phyloP scores from a whole-genome alignment of 139 green algal genomes.

The Pycnococcus provasolii region DNA sequence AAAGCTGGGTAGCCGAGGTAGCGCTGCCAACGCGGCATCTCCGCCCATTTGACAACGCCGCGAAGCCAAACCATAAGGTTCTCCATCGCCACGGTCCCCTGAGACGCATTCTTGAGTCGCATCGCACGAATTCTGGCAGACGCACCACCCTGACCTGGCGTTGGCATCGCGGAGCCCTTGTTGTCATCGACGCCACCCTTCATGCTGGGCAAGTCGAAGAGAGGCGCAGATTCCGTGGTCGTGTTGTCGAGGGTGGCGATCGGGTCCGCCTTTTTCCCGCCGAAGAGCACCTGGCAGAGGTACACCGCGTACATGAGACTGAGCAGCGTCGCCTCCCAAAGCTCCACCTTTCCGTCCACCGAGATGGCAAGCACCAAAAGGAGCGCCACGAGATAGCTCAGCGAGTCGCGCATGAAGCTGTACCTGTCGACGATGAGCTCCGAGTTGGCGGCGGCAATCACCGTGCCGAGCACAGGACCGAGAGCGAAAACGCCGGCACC shows the following conservation, averaged over 20 bases:
- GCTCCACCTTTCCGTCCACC: not conserved
- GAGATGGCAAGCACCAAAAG: not conserved
- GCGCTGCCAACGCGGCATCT: no score
- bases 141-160: no score
- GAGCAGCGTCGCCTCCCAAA: conserved; percentile 1
- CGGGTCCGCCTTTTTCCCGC: not conserved
- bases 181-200: no score
- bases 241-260: no score
- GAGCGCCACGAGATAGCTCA: not conserved
- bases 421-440: conserved; percentile 2
- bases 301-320: conserved; percentile 4
- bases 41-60: no score
- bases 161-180: no score
- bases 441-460: not conserved
- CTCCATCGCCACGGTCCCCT: no score
- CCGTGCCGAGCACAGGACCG: conserved; percentile 7
- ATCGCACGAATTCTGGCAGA: no score
- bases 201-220: not conserved
- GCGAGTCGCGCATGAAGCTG: not conserved
- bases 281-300: conserved; percentile 1
- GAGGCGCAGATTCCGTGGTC: not conserved
- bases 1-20: no score
- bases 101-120: no score
- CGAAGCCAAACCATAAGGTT: no score
- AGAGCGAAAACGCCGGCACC: conserved; percentile 20